A percentile compares a stretch with the other conserved stretches of the same genome.
phyloP scores from a whole-genome alignment of 768 basidiomycete genomes.

The Boletellus ananiceps region DNA sequence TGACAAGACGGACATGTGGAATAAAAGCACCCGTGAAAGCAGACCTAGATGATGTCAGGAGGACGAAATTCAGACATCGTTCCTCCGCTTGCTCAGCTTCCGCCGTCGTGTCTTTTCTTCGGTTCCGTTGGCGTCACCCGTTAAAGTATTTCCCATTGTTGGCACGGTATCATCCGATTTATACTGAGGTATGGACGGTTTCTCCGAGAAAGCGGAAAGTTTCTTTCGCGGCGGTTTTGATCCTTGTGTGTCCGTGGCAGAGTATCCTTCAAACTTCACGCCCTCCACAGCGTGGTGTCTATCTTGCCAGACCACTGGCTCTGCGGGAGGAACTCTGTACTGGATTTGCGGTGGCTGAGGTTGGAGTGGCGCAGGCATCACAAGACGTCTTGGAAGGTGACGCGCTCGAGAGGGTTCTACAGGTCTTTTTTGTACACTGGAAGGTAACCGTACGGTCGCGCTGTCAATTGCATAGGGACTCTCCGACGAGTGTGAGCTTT shows the following conservation, averaged over 20 bases:
- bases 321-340: conserved; percentile 7
- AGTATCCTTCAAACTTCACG: conserved; percentile 5
- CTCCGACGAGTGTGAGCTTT: conserved; percentile 10
- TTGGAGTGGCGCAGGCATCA: conserved; percentile 72
- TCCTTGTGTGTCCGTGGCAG: conserved; percentile 10
- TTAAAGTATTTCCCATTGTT: conserved; percentile 4
- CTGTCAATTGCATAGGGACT: conserved; percentile 1
- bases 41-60: conserved; percentile 9
- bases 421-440: conserved; percentile 5
- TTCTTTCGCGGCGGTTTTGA: conserved; percentile 23
- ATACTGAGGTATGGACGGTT: conserved; percentile 25
- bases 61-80: conserved; percentile 19
- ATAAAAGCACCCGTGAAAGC: conserved; percentile 21
- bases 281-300: background rate
- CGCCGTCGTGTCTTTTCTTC: conserved; percentile 28
- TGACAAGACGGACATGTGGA: conserved; percentile 7
- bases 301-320: conserved; percentile 3
- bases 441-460: conserved; percentile 3
- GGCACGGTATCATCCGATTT: conserved; percentile 11
- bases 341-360: conserved; percentile 21
- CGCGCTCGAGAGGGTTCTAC: conserved; percentile 19
- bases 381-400: conserved; percentile 59
- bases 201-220: conserved; percentile 20
- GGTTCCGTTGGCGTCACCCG: conserved; percentile 14
- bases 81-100: conserved; percentile 33